Percentiles rank a stretch among this genome's conserved stretches.
phyloP scores from a whole-genome alignment of 192 early-diverging fungal species.

The Allomyces javanicus region DNA sequence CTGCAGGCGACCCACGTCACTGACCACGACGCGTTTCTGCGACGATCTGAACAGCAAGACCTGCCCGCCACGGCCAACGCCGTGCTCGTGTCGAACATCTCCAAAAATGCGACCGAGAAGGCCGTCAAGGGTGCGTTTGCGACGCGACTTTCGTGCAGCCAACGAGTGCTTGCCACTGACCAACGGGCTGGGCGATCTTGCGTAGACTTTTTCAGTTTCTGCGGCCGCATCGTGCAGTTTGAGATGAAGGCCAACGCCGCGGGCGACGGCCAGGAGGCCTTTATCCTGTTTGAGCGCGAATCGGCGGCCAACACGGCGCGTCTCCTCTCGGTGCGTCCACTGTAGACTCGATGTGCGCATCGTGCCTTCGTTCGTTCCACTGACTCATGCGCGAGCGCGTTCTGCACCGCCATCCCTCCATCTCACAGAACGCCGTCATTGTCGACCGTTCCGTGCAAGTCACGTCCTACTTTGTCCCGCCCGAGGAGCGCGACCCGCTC shows the following conservation, averaged over 20 bases:
- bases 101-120: neutral
- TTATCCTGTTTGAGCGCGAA: constrained; percentile 31
- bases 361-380: too few relatives aligned
- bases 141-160: too few relatives aligned
- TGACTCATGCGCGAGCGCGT: too few relatives aligned
- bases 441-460: constrained; percentile 33
- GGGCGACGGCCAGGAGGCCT: constrained; percentile 25
- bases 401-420: too few relatives aligned
- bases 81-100: neutral
- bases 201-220: constrained; percentile 40
- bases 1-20: too few relatives aligned
- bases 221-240: constrained; percentile 41
- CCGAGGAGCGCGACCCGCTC: constrained; percentile 4
- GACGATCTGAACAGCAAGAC: neutral
- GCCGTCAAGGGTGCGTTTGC: constrained; percentile 14
- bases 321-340: constrained; percentile 12
- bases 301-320: constrained; percentile 41
- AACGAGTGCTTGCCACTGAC: too few relatives aligned
- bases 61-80: neutral
- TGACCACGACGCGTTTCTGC: too few relatives aligned
- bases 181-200: too few relatives aligned
- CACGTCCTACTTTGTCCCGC: constrained; percentile 19
- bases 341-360: too few relatives aligned
- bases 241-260: constrained; percentile 22
- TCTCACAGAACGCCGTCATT: constrained; percentile 21